Conservation (phyloP, 495 filamentous ascomycete genomes). For the Talaromyces wortmannii region DNA sequence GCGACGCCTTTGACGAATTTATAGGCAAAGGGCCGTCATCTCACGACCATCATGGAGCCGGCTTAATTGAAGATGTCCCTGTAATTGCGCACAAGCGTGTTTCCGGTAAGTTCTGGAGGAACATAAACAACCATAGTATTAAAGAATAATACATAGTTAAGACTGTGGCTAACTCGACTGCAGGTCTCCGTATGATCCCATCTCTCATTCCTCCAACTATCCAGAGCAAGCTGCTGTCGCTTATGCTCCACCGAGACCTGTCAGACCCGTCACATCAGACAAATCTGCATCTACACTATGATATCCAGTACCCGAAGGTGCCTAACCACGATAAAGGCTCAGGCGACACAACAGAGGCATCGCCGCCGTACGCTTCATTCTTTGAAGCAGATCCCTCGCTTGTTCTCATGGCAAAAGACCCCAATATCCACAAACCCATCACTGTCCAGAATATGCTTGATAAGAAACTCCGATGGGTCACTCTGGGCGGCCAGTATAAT, state of each 20-base stretch:
- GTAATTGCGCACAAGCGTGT: constrained; percentile 36
- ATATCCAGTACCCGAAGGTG: constrained; percentile 58
- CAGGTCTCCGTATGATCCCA: constrained; percentile 72
- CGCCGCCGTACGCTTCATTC: constrained; percentile 29
- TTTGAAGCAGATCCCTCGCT: constrained; percentile 35
- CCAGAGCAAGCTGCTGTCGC: constrained; percentile 60
- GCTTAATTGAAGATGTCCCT: constrained; percentile 30
- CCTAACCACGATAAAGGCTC: neutral
- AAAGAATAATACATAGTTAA: neutral
- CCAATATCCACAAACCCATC: constrained; percentile 60
- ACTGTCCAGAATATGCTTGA: constrained; percentile 57
- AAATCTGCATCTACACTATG: constrained; percentile 79
- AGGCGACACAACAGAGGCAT: no score
- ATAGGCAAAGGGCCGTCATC: constrained; percentile 2
- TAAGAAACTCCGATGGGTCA: constrained; percentile 85
- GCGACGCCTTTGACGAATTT: constrained; percentile 27
- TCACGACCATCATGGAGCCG: constrained; percentile 11
- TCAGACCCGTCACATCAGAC: constrained; percentile 68
- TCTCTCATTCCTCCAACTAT: constrained; percentile 58
- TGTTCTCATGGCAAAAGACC: constrained; percentile 54
- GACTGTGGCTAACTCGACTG: neutral
- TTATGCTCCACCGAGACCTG: constrained; percentile 74
- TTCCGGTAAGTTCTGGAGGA: constrained; percentile 23
- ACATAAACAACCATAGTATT: neutral
- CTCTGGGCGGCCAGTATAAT: constrained; percentile 89